These are phyloP conservation scores for Tuber umbilicatum DNA, from an alignment of 495 filamentous ascomycete genomes.

Conservation along the genomic window DNA sequence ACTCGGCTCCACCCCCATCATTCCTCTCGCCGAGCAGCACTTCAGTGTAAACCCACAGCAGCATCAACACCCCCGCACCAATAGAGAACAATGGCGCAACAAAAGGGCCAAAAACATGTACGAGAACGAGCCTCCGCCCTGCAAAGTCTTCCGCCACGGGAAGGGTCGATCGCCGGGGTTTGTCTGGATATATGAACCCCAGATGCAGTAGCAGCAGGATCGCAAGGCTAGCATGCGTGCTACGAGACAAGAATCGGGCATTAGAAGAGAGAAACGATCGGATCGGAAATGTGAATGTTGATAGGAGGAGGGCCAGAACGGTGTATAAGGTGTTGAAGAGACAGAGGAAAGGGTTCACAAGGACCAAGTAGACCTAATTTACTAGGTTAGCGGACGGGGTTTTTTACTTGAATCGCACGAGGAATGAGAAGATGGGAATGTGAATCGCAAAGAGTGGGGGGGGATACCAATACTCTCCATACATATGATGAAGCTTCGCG, in stretches of 20 bases:
- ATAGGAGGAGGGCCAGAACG: constrained; percentile 17
- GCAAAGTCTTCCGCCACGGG: constrained; percentile 27
- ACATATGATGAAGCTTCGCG: constrained; percentile 37
- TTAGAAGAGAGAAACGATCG: constrained; percentile 15
- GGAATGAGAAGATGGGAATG: constrained; percentile 2
- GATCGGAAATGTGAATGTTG: constrained; percentile 29
- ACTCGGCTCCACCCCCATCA: constrained; percentile 29
- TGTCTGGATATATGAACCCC: constrained; percentile 25
- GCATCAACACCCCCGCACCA: constrained; percentile 19
- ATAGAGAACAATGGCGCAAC: constrained; percentile 14
- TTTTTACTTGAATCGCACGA: neutral
- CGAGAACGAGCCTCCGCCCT: constrained; percentile 22
- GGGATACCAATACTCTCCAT: constrained; percentile 37
- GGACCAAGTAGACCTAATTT: constrained; percentile 32
- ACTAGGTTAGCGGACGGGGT: neutral
- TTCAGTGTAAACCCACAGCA: constrained; percentile 41
- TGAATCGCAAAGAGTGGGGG: neutral
- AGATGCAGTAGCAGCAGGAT: constrained; percentile 31
- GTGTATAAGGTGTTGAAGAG: constrained; percentile 32
- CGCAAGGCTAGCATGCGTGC: constrained; percentile 13
- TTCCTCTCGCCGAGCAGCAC: constrained; percentile 37
- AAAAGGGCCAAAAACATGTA: constrained; percentile 35
- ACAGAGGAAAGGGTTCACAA: constrained; percentile 33
- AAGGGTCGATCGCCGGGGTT: constrained; percentile 13
- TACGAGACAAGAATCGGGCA: constrained; percentile 7